Conservation (phyloP, 495 filamentous ascomycete species). For the Tricharina praecox region DNA sequence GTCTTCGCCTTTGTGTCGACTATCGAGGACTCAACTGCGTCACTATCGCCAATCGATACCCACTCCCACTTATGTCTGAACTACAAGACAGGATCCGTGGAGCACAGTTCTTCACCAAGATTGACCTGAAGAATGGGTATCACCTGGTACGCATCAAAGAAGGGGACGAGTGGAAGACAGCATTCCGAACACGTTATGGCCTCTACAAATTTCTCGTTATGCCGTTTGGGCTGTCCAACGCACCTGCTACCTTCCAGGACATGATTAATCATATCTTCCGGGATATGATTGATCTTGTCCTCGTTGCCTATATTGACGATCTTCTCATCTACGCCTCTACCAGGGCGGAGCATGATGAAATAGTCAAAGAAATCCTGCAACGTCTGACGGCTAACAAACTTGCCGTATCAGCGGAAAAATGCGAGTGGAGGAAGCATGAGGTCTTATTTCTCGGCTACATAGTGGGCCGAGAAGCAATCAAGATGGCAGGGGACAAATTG, state of each 20-base stretch:
- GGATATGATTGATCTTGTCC: constrained; percentile 10
- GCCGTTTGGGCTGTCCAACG: constrained; percentile 4
- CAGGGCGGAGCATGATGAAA: constrained; percentile 8
- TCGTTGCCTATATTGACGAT: constrained; percentile 27
- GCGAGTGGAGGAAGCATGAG: constrained; percentile 1
- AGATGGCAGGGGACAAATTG: constrained; percentile 22
- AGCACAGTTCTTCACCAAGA: constrained; percentile 1
- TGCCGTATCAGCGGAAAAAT: constrained; percentile 7
- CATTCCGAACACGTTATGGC: constrained; percentile 24
- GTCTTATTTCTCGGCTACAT: constrained; percentile 10
- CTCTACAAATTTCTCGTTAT: constrained; percentile 25
- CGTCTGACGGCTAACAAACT: constrained; percentile 3
- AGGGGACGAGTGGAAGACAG: constrained; percentile 27
- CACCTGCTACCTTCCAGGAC: constrained; percentile 3
- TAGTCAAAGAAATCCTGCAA: constrained; percentile 14
- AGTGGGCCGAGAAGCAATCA: constrained; percentile 8
- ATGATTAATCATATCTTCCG: constrained; percentile 9
- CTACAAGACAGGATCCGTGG: neutral
- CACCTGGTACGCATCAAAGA: constrained; percentile 27
- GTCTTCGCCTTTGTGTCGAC: constrained; percentile 10
- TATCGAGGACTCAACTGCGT: constrained; percentile 6
- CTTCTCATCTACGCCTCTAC: constrained; percentile 26
- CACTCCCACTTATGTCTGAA: constrained; percentile 28
- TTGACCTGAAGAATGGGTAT: constrained; percentile 31
- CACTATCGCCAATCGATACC: constrained; percentile 19